phyloP scores from a whole-genome alignment of 345 rosid species.

The Salix udensis region DNA sequence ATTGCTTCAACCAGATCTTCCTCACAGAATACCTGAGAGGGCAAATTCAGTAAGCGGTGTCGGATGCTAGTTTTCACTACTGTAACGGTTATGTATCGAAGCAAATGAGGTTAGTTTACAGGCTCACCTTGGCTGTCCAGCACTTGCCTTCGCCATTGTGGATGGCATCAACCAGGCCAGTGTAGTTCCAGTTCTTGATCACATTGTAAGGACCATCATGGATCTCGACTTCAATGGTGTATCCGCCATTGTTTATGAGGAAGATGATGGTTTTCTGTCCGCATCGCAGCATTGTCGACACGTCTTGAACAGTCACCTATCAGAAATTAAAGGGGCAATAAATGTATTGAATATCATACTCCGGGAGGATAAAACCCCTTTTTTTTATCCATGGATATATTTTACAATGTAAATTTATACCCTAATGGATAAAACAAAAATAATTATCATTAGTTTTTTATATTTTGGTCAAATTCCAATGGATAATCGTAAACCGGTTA shows the following conservation, averaged over 20 bases:
- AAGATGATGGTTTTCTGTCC: constrained; percentile 66
- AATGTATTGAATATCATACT: background rate
- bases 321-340: background rate
- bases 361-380: background rate
- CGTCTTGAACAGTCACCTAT: constrained; percentile 75
- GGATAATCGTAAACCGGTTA: too few species aligned
- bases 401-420: too few species aligned
- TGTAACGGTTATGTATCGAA: background rate
- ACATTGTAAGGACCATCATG: constrained; percentile 85
- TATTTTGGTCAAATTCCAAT: too few species aligned
- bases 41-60: background rate
- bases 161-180: constrained; percentile 62
- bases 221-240: constrained; percentile 81
- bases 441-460: too few species aligned
- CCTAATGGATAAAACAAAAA: too few species aligned
- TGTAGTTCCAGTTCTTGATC: constrained; percentile 90
- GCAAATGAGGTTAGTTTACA: background rate
- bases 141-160: constrained; percentile 75
- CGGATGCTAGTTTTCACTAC: background rate
- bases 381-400: too few species aligned
- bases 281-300: constrained; percentile 65
- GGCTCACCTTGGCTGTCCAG: constrained; percentile 72
- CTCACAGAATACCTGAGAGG: constrained; percentile 50
- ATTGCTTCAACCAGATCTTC: constrained; percentile 65
- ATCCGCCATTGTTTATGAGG: constrained; percentile 78